A percentile compares a stretch with the other conserved stretches of the same genome.
phyloP scores from a whole-genome alignment of 176 grass and related monocot genomes.

The Cenchrus fungigraminus region DNA sequence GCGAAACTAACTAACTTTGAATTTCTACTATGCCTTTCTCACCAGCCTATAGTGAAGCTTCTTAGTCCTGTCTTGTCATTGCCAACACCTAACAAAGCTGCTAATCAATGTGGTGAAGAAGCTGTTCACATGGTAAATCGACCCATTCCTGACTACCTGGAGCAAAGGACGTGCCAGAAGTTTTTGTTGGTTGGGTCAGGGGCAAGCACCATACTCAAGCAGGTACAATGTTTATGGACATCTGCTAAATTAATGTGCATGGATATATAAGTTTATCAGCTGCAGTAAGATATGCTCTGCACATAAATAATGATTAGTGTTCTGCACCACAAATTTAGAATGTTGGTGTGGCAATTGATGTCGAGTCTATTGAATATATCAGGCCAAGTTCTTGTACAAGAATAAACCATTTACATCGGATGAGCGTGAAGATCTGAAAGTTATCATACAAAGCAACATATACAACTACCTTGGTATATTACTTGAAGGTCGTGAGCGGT shows the following conservation, averaged over 20 bases:
- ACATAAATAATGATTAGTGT: constrained; percentile 5
- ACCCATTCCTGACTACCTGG: constrained; percentile 63
- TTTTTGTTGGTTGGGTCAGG: constrained; percentile 87
- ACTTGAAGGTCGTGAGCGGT: constrained; percentile 85
- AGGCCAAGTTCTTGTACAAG: constrained; percentile 92
- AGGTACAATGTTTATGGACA: constrained; percentile 53
- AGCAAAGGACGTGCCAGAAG: constrained; percentile 68
- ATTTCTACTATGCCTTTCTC: constrained; percentile 29
- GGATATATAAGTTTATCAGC: not conserved
- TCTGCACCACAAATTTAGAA: constrained; percentile 18
- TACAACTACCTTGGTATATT: constrained; percentile 84
- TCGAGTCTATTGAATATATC: constrained; percentile 40
- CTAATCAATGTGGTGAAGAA: constrained; percentile 59
- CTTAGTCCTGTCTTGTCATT: constrained; percentile 87
- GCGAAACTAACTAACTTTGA: constrained; percentile 29
- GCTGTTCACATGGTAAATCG: constrained; percentile 48
- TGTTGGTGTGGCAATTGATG: constrained; percentile 26
- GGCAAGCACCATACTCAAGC: constrained; percentile 94
- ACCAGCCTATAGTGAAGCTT: constrained; percentile 90
- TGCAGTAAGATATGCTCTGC: constrained; percentile 34
- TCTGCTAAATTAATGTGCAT: not conserved
- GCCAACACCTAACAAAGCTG: constrained; percentile 71
- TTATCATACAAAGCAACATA: constrained; percentile 92
- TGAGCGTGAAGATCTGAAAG: constrained; percentile 83
- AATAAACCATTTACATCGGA: constrained; percentile 69